Evolutionary conservation across 2,329 filamentous ascomycete genomes (phyloP).

Genomic region (Xylariaceae sp.): DNA sequence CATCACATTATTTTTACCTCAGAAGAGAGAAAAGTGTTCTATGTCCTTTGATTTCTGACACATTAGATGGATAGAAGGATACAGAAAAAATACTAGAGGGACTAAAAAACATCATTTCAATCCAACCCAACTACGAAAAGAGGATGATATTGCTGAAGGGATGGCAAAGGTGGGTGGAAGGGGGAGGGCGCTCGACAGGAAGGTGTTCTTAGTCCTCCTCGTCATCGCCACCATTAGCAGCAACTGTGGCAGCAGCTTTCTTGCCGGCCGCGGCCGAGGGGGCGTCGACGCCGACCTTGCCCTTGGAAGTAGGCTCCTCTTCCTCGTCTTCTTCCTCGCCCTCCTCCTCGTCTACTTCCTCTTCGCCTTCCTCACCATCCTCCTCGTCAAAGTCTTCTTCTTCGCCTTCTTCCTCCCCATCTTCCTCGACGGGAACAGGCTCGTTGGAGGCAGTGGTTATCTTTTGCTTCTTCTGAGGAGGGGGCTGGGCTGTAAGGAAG

Average conservation of each 20-base stretch:
- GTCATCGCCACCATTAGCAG: conserved; percentile 22
- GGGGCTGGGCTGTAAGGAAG: conserved; percentile 21
- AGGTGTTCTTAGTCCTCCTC: conserved; percentile 25
- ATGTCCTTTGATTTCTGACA: too few relatives aligned
- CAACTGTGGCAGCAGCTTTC: conserved; percentile 12
- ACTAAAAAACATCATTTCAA: too few relatives aligned
- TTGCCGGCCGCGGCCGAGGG: conserved; percentile 17
- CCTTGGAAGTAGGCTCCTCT: conserved; percentile 23
- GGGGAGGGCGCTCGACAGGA: too few relatives aligned
- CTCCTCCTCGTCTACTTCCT: conserved; percentile 9
- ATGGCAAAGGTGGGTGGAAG: too few relatives aligned
- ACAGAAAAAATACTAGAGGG: too few relatives aligned
- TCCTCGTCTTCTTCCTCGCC: conserved; percentile 21
- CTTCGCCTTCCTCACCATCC: conserved; percentile 26
- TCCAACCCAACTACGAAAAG: too few relatives aligned
- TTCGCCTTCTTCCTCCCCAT: conserved; percentile 22
- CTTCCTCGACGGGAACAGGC: conserved; percentile 21
- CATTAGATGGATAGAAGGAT: too few relatives aligned
- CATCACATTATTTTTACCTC: too few relatives aligned
- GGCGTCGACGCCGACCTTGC: conserved; percentile 26
- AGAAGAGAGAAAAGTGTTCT: too few relatives aligned
- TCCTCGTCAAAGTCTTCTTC: conserved; percentile 28
- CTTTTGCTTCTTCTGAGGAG: conserved; percentile 32
- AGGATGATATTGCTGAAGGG: too few relatives aligned
- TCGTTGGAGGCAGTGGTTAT: conserved; percentile 22